Evolutionary conservation across 2,329 filamentous ascomycete species (phyloP).

Genomic region (Polytolypa hystricis): DNA sequence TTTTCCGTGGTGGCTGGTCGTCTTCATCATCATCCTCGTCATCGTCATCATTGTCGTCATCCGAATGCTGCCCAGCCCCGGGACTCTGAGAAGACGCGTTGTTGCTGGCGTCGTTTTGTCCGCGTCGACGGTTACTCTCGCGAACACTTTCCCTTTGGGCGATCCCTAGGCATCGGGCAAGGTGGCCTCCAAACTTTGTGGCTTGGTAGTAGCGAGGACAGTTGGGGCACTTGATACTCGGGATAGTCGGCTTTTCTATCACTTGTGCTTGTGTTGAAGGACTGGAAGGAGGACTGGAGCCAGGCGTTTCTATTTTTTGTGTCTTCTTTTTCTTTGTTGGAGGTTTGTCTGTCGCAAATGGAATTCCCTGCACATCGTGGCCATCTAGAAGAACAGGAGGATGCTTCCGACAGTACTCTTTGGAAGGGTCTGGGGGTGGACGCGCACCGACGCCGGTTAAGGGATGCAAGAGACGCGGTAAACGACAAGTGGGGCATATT

Average conservation of each 20-base stretch:
- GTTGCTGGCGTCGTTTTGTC: too few relatives aligned
- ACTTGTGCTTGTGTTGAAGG: slow-evolving; percentile 21
- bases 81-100: too few relatives aligned
- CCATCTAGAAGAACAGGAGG: slow-evolving; percentile 47
- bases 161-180: slow-evolving; percentile 51
- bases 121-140: too few relatives aligned
- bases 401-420: slow-evolving; percentile 49
- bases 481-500: slow-evolving; percentile 49
- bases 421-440: slow-evolving; percentile 38
- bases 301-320: slow-evolving; percentile 23
- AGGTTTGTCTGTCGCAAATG: slow-evolving; percentile 30
- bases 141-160: slow-evolving; percentile 45
- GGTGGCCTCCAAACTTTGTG: slow-evolving; percentile 49
- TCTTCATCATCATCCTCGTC: too few relatives aligned
- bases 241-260: slow-evolving; percentile 25
- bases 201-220: slow-evolving; percentile 52
- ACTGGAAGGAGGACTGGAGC: slow-evolving; percentile 24
- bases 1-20: slow-evolving; percentile 7
- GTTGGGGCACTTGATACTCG: slow-evolving; percentile 43
- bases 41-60: slow-evolving; percentile 34
- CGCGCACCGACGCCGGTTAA: slow-evolving; percentile 40
- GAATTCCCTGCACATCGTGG: slow-evolving; percentile 51
- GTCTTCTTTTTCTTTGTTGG: slow-evolving; percentile 38
- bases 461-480: slow-evolving; percentile 49
- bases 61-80: too few relatives aligned